These are phyloP conservation scores for Hymenoscyphus linearis DNA, from an alignment of 2,329 filamentous ascomycete genomes.

Conservation along the genomic window DNA sequence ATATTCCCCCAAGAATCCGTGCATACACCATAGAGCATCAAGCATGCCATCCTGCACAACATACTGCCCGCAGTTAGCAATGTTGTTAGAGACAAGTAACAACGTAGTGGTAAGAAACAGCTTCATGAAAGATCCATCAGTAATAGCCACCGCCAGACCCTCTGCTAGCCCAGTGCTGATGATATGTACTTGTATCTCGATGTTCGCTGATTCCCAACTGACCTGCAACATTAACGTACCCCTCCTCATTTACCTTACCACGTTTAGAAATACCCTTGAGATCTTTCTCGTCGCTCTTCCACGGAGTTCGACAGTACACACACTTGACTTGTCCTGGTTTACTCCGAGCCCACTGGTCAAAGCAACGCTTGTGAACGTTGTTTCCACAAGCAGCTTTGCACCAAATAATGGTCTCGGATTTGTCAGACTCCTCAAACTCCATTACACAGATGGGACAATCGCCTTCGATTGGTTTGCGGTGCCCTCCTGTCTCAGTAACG, in stretches of 20 bases:
- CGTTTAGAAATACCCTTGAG: slow-evolving; percentile 38
- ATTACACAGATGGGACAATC: slow-evolving; percentile 60
- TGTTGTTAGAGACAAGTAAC: no score
- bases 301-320: slow-evolving; percentile 54
- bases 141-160: slow-evolving; percentile 4
- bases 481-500: slow-evolving; percentile 38
- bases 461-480: slow-evolving; percentile 53
- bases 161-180: slow-evolving; percentile 21
- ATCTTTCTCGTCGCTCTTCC: slow-evolving; percentile 42
- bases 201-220: slow-evolving; percentile 51
- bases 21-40: no score
- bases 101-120: background rate
- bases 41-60: no score
- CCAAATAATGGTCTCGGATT: slow-evolving; percentile 43
- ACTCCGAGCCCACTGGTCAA: slow-evolving; percentile 48
- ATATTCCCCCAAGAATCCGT: no score
- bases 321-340: slow-evolving; percentile 48
- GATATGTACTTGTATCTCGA: slow-evolving; percentile 41
- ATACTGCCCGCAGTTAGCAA: no score
- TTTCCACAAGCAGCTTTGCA: slow-evolving; percentile 58
- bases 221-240: slow-evolving; percentile 57
- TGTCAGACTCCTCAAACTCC: slow-evolving; percentile 41
- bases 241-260: slow-evolving; percentile 42
- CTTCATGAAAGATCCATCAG: background rate
- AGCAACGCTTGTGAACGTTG: slow-evolving; percentile 50